Conservation (phyloP, 352 stramenopile genomes). For the Pythium phragmitis region DNA sequence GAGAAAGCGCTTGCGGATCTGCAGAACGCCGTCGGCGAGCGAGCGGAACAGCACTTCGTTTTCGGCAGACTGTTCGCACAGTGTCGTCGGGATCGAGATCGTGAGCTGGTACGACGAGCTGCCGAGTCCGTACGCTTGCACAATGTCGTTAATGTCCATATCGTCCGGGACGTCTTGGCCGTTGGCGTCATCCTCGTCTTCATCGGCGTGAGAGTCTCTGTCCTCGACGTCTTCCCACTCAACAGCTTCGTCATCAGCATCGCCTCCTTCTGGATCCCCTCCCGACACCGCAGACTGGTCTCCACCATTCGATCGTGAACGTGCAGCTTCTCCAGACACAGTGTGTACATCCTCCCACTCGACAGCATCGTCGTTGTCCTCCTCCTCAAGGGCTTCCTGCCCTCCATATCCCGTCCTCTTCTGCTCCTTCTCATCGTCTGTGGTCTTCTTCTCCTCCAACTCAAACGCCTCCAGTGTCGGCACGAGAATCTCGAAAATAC, state of each 20-base stretch:
- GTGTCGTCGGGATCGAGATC: constrained; percentile 55
- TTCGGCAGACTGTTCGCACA: constrained; percentile 60
- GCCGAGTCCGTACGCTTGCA: constrained; percentile 70
- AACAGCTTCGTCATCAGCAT: constrained; percentile 8
- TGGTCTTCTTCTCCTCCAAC: constrained; percentile 10
- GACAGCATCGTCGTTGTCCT: constrained; percentile 18
- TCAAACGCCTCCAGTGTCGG: constrained; percentile 71
- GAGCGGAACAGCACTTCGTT: constrained; percentile 65
- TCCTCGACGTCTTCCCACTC: constrained; percentile 23
- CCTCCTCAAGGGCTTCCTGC: constrained; percentile 16
- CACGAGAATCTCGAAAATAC: constrained; percentile 73
- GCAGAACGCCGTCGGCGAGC: constrained; percentile 50
- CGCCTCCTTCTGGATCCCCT: not conserved
- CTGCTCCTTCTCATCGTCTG: not conserved
- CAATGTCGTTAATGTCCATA: constrained; percentile 82
- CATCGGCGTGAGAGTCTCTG: no score
- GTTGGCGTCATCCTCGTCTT: constrained; percentile 6
- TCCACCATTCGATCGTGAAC: not conserved
- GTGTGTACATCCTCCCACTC: constrained; percentile 24
- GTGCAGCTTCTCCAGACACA: not conserved
- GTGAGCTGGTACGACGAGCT: constrained; percentile 76
- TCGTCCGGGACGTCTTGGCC: constrained; percentile 11
- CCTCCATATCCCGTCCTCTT: not conserved
- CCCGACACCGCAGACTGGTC: not conserved
- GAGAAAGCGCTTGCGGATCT: constrained; percentile 73